Evolutionary conservation across 2,329 filamentous ascomycete species (phyloP).

Genomic region (Colletotrichum somersetense): DNA sequence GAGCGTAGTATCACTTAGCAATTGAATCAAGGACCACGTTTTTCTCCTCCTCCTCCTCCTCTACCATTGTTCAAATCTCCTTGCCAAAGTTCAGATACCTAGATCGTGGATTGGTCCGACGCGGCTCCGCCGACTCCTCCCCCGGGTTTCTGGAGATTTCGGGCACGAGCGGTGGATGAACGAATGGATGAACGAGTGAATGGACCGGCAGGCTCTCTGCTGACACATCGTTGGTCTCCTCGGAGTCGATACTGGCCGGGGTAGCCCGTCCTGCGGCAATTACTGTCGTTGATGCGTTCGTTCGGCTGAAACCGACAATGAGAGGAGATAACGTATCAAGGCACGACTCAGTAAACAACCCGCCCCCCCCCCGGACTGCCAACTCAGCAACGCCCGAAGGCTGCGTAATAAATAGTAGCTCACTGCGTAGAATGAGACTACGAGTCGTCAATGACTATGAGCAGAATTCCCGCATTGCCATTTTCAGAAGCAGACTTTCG

Average conservation of each 20-base stretch:
- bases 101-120: constrained; percentile 6
- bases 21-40: too few relatives aligned
- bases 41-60: too few relatives aligned
- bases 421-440: background rate
- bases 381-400: background rate
- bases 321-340: background rate
- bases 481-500: background rate
- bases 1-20: constrained; percentile 15
- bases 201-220: background rate
- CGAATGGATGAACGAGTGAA: too few relatives aligned
- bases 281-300: constrained; percentile 31
- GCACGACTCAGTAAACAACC: constrained; percentile 17
- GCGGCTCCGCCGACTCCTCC: background rate
- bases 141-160: background rate
- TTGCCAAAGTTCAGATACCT: background rate
- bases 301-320: constrained; percentile 21
- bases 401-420: too few relatives aligned
- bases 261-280: constrained; percentile 25
- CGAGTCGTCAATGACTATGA: background rate
- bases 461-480: constrained; percentile 4
- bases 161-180: background rate
- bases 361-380: background rate
- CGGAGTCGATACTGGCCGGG: background rate
- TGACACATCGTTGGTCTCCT: background rate
- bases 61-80: too few relatives aligned